Evolutionary conservation across 1,284 basidiomycete species (phyloP).

Genomic region (Ceratobasidium sp.): DNA sequence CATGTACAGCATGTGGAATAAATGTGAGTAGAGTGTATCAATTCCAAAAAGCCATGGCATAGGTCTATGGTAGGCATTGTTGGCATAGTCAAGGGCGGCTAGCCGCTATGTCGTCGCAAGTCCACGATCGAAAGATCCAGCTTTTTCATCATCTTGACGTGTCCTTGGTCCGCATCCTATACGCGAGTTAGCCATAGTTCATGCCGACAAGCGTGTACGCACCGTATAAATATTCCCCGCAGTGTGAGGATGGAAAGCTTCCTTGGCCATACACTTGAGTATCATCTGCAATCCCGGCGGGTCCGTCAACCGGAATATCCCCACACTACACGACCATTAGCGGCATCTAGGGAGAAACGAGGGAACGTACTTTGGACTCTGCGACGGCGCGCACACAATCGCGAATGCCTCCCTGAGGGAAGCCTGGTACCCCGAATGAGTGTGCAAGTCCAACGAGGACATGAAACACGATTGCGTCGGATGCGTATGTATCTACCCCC

Average conservation of each 20-base stretch:
- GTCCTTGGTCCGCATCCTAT: constrained; percentile 77
- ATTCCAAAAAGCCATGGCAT: no score
- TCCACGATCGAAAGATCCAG: constrained; percentile 74
- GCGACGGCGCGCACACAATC: constrained; percentile 85
- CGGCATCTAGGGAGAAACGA: neutral
- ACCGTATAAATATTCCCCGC: constrained; percentile 72
- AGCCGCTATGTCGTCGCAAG: constrained; percentile 52
- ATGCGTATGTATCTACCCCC: constrained; percentile 83
- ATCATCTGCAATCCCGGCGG: constrained; percentile 79
- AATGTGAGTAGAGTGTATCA: no score
- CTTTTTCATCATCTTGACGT: constrained; percentile 74
- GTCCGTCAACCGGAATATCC: constrained; percentile 86
- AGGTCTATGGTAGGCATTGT: no score
- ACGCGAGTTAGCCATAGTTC: constrained; percentile 1
- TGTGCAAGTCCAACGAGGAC: constrained; percentile 88
- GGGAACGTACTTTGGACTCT: constrained; percentile 68
- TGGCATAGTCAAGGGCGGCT: neutral
- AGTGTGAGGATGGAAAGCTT: constrained; percentile 84
- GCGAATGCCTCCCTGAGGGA: constrained; percentile 91
- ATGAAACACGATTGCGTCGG: constrained; percentile 91
- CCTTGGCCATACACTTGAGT: constrained; percentile 67
- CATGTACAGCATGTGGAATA: no score
- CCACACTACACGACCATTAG: constrained; percentile 59
- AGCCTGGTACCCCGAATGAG: constrained; percentile 83
- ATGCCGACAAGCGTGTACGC: constrained; percentile 17